Evolutionary conservation across 2,329 filamentous ascomycete genomes (phyloP).

Genomic region (Exophiala sideris): DNA sequence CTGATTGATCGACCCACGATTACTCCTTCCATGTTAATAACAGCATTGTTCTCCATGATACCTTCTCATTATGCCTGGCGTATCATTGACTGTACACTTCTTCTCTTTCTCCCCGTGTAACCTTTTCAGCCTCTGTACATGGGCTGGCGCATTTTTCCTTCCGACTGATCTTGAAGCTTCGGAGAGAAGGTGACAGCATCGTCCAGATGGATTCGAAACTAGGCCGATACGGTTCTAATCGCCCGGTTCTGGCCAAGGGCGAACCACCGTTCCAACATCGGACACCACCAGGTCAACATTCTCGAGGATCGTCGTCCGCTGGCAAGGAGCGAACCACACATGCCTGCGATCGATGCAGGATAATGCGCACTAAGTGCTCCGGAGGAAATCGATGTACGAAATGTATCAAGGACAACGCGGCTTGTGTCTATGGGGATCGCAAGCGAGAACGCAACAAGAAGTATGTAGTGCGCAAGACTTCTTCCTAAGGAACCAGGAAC

Average conservation of each 20-base stretch:
- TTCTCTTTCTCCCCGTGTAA: too few relatives aligned
- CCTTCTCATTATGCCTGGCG: too few relatives aligned
- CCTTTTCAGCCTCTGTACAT: too few relatives aligned
- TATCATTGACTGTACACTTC: too few relatives aligned
- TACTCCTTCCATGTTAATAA: too few relatives aligned
- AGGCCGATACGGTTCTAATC: background rate
- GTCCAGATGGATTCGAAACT: background rate
- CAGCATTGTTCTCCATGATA: too few relatives aligned
- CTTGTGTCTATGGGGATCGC: constrained; percentile 23
- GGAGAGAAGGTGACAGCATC: too few relatives aligned
- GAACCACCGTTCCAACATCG: background rate
- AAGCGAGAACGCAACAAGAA: constrained; percentile 27
- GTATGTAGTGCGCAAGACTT: constrained; percentile 5
- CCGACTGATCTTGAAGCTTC: too few relatives aligned
- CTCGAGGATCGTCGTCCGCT: background rate
- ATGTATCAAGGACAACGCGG: constrained; percentile 22
- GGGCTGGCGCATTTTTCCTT: too few relatives aligned
- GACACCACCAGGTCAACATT: background rate
- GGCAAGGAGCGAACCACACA: constrained; percentile 18
- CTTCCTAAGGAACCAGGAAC: background rate
- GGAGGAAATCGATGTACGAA: constrained; percentile 23
- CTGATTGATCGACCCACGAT: too few relatives aligned
- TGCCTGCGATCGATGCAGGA: constrained; percentile 24
- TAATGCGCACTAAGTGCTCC: constrained; percentile 25
- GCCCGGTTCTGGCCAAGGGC: background rate